Percentiles rank a stretch among this genome's conserved stretches.
These are phyloP conservation scores for Coniferiporia weirii DNA, from an alignment of 1,284 basidiomycete genomes.

Conservation along the genomic window DNA sequence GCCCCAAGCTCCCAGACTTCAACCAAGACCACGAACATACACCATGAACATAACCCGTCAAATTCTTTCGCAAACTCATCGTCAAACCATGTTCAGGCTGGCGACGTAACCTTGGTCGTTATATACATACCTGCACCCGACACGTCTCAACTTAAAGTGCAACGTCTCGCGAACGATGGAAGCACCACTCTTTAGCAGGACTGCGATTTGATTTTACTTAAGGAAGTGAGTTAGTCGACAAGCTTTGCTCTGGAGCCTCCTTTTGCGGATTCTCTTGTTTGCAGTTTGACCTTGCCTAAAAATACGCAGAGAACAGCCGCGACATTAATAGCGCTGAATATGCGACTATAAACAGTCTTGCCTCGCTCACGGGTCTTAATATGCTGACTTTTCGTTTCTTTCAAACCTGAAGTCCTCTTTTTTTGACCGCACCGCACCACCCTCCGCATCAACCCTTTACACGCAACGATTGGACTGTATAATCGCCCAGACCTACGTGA, in stretches of 20 bases:
- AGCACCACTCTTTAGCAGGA: slow-evolving; percentile 1
- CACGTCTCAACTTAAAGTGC: slow-evolving; percentile 45
- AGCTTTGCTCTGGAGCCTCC: slow-evolving; percentile 6
- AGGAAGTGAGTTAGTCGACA: not conserved
- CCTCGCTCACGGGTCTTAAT: not conserved
- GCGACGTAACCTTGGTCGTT: slow-evolving; percentile 2
- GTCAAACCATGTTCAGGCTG: not conserved
- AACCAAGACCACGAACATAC: not conserved
- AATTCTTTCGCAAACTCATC: not conserved
- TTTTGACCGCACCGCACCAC: slow-evolving; percentile 41
- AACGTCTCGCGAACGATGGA: slow-evolving; percentile 30
- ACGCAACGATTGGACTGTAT: slow-evolving; percentile 46
- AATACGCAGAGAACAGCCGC: not conserved
- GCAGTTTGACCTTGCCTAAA: slow-evolving; percentile 10
- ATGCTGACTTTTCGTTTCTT: not conserved
- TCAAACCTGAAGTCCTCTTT: slow-evolving; percentile 27
- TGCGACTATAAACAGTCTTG: slow-evolving; percentile 8
- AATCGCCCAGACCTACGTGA: slow-evolving; percentile 62
- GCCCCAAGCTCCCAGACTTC: not conserved
- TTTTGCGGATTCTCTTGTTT: slow-evolving; percentile 12
- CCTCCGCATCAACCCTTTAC: slow-evolving; percentile 61
- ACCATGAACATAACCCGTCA: not conserved
- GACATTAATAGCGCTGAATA: not conserved
- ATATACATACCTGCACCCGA: slow-evolving; percentile 29
- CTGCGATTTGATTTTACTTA: not conserved